A percentile compares a stretch with the other conserved stretches of the same genome.
phyloP scores from a whole-genome alignment of 2,329 filamentous ascomycete species.

The Curvularia hawaiiensis region DNA sequence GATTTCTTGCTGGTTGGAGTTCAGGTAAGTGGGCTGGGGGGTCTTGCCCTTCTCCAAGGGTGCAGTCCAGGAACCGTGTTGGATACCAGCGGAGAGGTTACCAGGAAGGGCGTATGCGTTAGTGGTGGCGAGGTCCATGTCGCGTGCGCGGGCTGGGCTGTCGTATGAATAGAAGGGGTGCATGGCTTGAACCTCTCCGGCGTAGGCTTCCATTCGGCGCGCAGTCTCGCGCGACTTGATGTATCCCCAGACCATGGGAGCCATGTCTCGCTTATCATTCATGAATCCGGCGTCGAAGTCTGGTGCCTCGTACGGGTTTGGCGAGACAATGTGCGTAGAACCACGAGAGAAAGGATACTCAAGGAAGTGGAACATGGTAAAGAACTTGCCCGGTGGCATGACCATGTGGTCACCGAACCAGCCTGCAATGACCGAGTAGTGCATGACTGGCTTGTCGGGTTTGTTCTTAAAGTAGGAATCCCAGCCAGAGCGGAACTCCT shows the following conservation, averaged over 20 bases:
- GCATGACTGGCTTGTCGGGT: conserved; percentile 86
- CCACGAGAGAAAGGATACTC: conserved; percentile 50
- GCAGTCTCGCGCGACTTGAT: conserved; percentile 83
- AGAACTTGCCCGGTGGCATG: conserved; percentile 78
- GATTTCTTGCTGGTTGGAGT: conserved; percentile 66
- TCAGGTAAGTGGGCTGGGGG: conserved; percentile 59
- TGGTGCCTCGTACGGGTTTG: conserved; percentile 73
- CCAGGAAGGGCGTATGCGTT: conserved; percentile 76
- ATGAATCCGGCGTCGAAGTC: conserved; percentile 85
- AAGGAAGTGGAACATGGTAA: conserved; percentile 63
- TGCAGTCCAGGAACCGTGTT: conserved; percentile 73
- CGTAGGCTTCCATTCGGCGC: conserved; percentile 76
- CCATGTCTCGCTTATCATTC: conserved; percentile 86
- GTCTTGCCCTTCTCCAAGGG: conserved; percentile 62
- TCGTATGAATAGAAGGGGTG: conserved; percentile 77
- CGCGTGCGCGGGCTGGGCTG: conserved; percentile 70
- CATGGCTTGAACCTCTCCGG: conserved; percentile 67
- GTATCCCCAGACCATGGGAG: conserved; percentile 79
- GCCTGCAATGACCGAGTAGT: conserved; percentile 73
- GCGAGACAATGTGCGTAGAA: conserved; percentile 70
- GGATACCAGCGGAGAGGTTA: conserved; percentile 72
- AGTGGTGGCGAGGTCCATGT: conserved; percentile 76
- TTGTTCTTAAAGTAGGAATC: conserved; percentile 84
- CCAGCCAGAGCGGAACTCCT: conserved; percentile 76
- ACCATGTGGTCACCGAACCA: conserved; percentile 58